Evolutionary conservation across 129 eudicot species (phyloP), one percentile per base, ranked within the genome.

Genomic region (Saussurea involucrata): DNA sequence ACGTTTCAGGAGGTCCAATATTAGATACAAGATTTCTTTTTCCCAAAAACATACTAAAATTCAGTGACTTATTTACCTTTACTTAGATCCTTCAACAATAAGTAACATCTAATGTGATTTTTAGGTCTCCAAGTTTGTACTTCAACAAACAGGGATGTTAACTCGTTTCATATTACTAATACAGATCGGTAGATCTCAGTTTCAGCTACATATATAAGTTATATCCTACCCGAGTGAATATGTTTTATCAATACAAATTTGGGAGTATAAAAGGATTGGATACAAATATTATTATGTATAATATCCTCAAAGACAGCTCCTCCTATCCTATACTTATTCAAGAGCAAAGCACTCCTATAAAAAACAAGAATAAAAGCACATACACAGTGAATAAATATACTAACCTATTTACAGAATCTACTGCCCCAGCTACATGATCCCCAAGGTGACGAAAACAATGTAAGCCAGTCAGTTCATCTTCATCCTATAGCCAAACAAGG

Each of bases 381-480:
- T 24, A 32, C 11, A 65, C 6, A 57, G 72, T 28, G 18, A 8
- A 65, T 28, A 73, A 24, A 71, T 63, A 58, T 61, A 83, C 95
- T 69, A 85, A 95, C 97, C 97, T 95, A 85, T 92, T 95, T 79
- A 95, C 89, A 36, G 97, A 81, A 71, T 92, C 91, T 68, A 92
- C 78, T 37, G 97, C 88, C 79, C 87, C 81, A 71, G 87, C 84
- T 77, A 95, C 90, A 80, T 90, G 97, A 69, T 92, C 96, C 80
- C 94, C 85, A 67, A 95, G 95, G 82, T 90, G 97, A 64, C 97
- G 99, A 85, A 95, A 95, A 83, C 99, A 95, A 76, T 95, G 99
- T 72, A 95, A 81, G 83, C 97, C 99, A 28, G 95, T 88, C 81
- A 95, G 83, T 80, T 95, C 96, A 70, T 88, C 92, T 15, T 94